Base-by-base conservation (phyloP, 257 asterid species). In the Solanum habrochaites region DNA sequence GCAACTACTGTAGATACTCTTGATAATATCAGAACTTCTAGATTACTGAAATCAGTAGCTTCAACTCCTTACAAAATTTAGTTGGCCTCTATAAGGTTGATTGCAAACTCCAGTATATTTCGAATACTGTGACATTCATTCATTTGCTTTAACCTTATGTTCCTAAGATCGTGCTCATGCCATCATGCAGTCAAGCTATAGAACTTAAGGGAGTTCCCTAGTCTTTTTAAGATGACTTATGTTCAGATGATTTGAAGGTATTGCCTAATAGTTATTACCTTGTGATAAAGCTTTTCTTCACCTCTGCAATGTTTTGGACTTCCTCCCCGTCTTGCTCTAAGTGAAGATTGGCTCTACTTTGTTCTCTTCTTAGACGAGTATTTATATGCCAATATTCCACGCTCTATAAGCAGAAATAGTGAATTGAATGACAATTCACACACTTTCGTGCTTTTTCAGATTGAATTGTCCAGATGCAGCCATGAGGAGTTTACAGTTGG, bases 401-500 rank as follows among this genome's bases (percentile, higher is more conserved):
- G 15, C 69, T 20, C 29, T 18, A 70, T 2, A 18, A 81, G 72
- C 40, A 85, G 67, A 80, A 80, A 2, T 15, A 27, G 40, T 27
- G 40, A 77, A 67, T 20, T 52, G 64, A 49, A 56, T 86, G 67
- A 29, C 16, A 23, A 52, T 62, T 86, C 81, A 86, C 40, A 23
- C 39, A 71, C 83, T 58, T 58, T 6, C 86, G 84, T 89, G 70
- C 85, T 78, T 86, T 86, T 87, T 90, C 93, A 97, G 99, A 87
- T 91, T 97, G 88, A 96, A 93, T 90, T 97, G 99, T 87, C 99
- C 99, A 8, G 99, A 96, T 88, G 99, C 99, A 83, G 99, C 99
- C 80, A 97, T 97, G 99, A 90, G 98, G 88, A 97, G 99, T 89
- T 90, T 96, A 83, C 98, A 97, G 90, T 92, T 96, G 85, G 98